Base-by-base conservation (phyloP, 257 asterid genomes). In the Fraxinus quadrangulata region DNA sequence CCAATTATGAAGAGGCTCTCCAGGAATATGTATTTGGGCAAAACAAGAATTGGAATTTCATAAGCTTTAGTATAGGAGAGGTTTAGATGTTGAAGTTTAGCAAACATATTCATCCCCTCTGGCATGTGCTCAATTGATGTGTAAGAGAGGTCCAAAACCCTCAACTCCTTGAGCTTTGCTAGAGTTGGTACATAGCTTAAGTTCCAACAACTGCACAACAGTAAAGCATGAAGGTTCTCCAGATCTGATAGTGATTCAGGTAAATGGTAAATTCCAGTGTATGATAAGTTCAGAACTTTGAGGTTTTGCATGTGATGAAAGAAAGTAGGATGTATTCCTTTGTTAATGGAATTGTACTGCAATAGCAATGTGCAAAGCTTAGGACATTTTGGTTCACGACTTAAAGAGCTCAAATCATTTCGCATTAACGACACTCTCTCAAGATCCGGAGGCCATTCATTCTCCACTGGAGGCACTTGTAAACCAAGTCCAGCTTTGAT, bases 131-230 rank as follows among this genome's bases (percentile, higher is more conserved):
- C 70, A 21, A 80, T 75, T 5, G 71, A 28, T 40, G 80, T 51
- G 23, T 49, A 75, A 54, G 80, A 80, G 61, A 80, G 85, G 70
- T 80, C 83, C 69, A 80, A 49, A 78, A 74, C 77, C 63, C 77
- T 61, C 76, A 84, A 76, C 19, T 81, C 77, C 76, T 70, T 75
- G 14, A 84, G 82, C 31, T 79, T 70, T 70, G 8, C 69, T 21
- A 78, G 74, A 5, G 78, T 77, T 70, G 84, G 87, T n/a, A 77
- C 61, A 40, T 26, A 12, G 33, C 10, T 2, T 81, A 84, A 70
- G 66, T 84, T 81, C 85, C 85, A 84, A 78, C 87, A 84, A 30
- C 87, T 84, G 10, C 81, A 66, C 47, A 84, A 73, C 17, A 80
- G 81, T 59, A 80, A 51, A 36, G 83, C 84, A 16, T 37, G 83